Evolutionary conservation across 306 rosid genomes (phyloP).

Genomic region (Oemleria cerasiformis): DNA sequence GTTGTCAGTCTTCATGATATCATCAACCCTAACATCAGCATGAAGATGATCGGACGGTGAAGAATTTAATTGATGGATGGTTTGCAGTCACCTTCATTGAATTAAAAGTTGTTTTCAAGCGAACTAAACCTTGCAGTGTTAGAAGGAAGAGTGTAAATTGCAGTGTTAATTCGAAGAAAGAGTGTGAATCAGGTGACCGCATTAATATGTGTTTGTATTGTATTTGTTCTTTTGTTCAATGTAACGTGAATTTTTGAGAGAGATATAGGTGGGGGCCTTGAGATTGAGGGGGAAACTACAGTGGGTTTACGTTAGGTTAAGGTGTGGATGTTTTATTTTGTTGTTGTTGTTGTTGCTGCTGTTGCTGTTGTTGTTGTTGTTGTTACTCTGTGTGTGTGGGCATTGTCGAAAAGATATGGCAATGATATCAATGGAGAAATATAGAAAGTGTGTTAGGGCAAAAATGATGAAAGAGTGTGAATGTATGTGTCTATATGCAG

Average conservation of each 20-base stretch:
- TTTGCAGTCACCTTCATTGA: conserved; percentile 9
- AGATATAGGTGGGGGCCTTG: conserved; percentile 34
- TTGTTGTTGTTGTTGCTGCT: neutral
- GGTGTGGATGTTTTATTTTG: neutral
- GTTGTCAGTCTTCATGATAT: neutral
- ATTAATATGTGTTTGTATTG: too few relatives aligned
- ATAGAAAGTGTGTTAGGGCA: conserved; percentile 23
- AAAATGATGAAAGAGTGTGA: conserved; percentile 23
- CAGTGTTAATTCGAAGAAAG: too few relatives aligned
- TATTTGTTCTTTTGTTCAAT: neutral
- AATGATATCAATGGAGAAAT: conserved; percentile 23
- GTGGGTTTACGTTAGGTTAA: neutral
- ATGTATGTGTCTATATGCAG: conserved; percentile 29
- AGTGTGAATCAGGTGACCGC: neutral
- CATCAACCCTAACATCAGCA: neutral
- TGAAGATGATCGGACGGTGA: conserved; percentile 7
- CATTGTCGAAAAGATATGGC: conserved; percentile 37
- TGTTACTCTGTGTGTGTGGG: conserved; percentile 22
- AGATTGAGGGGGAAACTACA: neutral
- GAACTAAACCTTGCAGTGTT: neutral
- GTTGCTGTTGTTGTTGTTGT: neutral
- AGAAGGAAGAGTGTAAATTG: too few relatives aligned
- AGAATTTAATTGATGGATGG: neutral
- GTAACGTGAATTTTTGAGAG: conserved; percentile 21
- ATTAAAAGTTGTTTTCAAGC: conserved; percentile 21